A percentile compares a stretch with the other conserved stretches of the same genome.
Conservation (phyloP, 768 basidiomycete genomes). For the Phaeotremella skinneri region DNA sequence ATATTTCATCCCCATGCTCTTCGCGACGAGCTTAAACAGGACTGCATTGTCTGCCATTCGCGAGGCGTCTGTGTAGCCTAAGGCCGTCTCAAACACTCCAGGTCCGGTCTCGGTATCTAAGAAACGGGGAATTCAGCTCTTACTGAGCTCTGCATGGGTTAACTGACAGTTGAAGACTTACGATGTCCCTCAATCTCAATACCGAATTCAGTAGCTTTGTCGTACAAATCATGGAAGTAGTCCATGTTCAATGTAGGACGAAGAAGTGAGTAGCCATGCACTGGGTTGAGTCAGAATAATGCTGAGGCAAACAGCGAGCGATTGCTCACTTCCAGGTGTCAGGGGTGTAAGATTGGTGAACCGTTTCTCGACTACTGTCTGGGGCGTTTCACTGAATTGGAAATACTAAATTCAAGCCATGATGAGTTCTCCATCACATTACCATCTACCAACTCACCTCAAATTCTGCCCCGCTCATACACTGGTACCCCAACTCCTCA, state of each 20-base stretch:
- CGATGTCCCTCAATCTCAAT: slow-evolving; percentile 84
- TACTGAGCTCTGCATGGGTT: not conserved
- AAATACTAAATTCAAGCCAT: slow-evolving; percentile 35
- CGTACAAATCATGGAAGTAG: slow-evolving; percentile 87
- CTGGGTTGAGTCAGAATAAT: slow-evolving; percentile 53
- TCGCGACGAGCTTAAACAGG: slow-evolving; percentile 87
- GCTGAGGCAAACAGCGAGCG: not conserved
- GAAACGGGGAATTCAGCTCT: not conserved
- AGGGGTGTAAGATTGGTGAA: slow-evolving; percentile 72
- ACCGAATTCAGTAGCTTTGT: slow-evolving; percentile 63
- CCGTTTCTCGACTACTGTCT: slow-evolving; percentile 70
- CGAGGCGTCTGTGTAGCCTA: slow-evolving; percentile 49
- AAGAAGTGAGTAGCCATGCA: slow-evolving; percentile 95
- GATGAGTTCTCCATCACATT: not conserved
- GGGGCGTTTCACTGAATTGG: slow-evolving; percentile 67
- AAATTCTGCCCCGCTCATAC: slow-evolving; percentile 86
- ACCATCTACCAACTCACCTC: slow-evolving; percentile 61
- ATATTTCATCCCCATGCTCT: slow-evolving; percentile 84
- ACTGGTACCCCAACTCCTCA: slow-evolving; percentile 57
- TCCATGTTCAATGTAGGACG: slow-evolving; percentile 82
- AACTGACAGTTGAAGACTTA: slow-evolving; percentile 49
- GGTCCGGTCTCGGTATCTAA: slow-evolving; percentile 53
- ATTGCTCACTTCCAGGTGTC: slow-evolving; percentile 84
- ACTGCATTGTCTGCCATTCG: slow-evolving; percentile 60
- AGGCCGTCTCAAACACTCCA: slow-evolving; percentile 52